phyloP scores from a whole-genome alignment of 2,329 filamentous ascomycete genomes.

The Ceratocystis diversiconidia region DNA sequence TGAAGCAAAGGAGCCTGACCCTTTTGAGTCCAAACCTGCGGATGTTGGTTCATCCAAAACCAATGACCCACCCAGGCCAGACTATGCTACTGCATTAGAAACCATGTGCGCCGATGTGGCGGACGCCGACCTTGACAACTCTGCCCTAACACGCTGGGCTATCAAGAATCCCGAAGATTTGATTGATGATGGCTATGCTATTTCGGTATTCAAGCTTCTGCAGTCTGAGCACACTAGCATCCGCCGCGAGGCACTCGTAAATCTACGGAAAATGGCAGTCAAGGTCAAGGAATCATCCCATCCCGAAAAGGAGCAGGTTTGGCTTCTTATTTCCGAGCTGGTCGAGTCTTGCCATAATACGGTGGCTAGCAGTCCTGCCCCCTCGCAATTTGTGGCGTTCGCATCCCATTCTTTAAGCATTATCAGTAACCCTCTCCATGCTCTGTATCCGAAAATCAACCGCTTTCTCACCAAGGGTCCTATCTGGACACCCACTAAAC shows the following conservation, averaged over 20 bases:
- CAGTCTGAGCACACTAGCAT: slow-evolving; percentile 62
- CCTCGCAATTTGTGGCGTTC: slow-evolving; percentile 64
- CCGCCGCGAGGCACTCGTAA: slow-evolving; percentile 60
- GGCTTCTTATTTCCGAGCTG: slow-evolving; percentile 66
- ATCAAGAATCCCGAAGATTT: slow-evolving; percentile 65
- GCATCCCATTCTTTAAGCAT: slow-evolving; percentile 56
- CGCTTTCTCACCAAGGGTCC: slow-evolving; percentile 66
- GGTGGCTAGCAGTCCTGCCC: slow-evolving; percentile 45
- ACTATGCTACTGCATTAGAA: slow-evolving; percentile 10
- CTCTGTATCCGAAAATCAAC: slow-evolving; percentile 77
- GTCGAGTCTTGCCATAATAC: slow-evolving; percentile 53
- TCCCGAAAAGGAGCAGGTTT: slow-evolving; percentile 62
- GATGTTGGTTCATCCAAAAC: slow-evolving; percentile 2
- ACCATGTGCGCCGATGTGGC: slow-evolving; percentile 1
- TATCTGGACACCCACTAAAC: slow-evolving; percentile 57
- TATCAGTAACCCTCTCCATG: slow-evolving; percentile 61
- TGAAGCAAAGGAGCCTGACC: not conserved
- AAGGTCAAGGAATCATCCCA: slow-evolving; percentile 55
- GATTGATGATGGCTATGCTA: slow-evolving; percentile 61
- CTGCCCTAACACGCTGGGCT: slow-evolving; percentile 49
- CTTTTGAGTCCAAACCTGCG: not conserved
- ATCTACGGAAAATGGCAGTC: slow-evolving; percentile 49
- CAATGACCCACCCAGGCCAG: not conserved
- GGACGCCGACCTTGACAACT: slow-evolving; percentile 33
- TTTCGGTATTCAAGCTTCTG: slow-evolving; percentile 58